Base-by-base conservation (phyloP, 192 early-diverging fungal species). In the Entophlyctis luteolus region DNA sequence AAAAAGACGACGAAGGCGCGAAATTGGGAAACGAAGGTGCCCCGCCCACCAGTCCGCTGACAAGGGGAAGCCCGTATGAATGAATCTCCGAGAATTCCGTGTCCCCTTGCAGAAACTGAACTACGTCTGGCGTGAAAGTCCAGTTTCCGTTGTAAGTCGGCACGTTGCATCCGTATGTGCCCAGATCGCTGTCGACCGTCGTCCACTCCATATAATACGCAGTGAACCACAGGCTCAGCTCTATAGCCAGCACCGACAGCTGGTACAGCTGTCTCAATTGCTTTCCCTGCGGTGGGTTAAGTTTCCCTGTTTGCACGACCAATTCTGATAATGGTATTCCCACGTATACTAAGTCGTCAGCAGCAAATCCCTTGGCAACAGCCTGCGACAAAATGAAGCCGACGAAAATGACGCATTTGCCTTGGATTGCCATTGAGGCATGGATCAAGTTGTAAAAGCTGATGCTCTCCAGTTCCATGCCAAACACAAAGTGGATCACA, bases 201-300 rank as follows among this genome's bases (percentile, higher is more conserved):
- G 10, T 23, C 58, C 58, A 60, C 6, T 60, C 39, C 58, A 60
- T 60, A 14, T 16, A 6, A 45, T 45, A 60, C 58, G 58, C 8
- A 12, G 46, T 10, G 4, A 45, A 5, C 58, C 58, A 60, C 39
- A 60, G 39, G 14, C 18, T 60, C 6, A n/a, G 5, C 46, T 60
- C 58, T 4, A 60, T 37, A 10, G 27, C n/a, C 14, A 60, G 12
- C 10, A 60, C 29, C 5, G 29, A 33, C 6, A 27, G 5, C 55
- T 33, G 18, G 32, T 33, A 56, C 27, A 56, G 12, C 23, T 33
- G 8, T 14, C 36, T 56, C 12, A 56, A 10, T 34, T 27, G 23
- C 23, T 35, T 25, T 27, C 55, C 23, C 10, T 27, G 29, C 14
- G 55, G 55, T 27, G 55, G 55, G 23, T 56, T 35, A 1, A 34